Evolutionary conservation across 371 early-diverging fungal species (phyloP), one percentile per base, ranked within the genome.

Genomic region (Mucor lusitanicus): DNA sequence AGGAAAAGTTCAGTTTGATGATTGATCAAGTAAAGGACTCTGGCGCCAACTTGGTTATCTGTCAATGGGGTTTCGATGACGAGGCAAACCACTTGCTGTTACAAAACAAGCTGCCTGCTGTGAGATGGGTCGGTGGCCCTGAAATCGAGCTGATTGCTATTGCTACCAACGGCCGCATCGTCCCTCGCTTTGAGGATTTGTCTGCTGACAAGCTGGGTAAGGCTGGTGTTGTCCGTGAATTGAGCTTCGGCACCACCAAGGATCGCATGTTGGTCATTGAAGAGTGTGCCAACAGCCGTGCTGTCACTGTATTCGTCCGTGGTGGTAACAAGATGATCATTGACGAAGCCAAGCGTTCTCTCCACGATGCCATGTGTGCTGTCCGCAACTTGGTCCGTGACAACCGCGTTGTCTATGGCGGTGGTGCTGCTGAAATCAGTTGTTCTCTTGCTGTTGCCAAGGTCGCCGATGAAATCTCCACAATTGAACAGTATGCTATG

Each of bases 51-150:
- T 75, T 99, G 30, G 99, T 99, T 40, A 94, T 99, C 59, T 99
- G 99, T 87, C 99, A 99, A 83, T 99, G 99, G 99, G 99, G 99
- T 68, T 99, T 99, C 78, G 99, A 99, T 83, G 99, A 99, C 78
- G 99, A 99, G 83, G 99, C 99, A 46, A 99, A 99, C 85, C 99
- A 99, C 77, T 83, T 99, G 79, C 85, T 99, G 63, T 82, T 99
- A 85, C 98, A 99, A 82, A 95, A 98, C 85, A 77, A 98, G 75
- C 86, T 99, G 35, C 99, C 99, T 48, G 99, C 99, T 67, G 97
- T 99, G 28, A 89, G 99, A 71, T 99, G 99, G 99, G 99, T 99
- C n/a, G 99, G 99, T 68, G 99, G 99, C 32, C 97, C 99, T 27
- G 99, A 99, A 79, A 94, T 99, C 53, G 99, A 99, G 85, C 84